Percentiles rank a stretch among this genome's conserved stretches.
phyloP scores from a whole-genome alignment of 2,329 filamentous ascomycete species.

The Fusarium sp. region DNA sequence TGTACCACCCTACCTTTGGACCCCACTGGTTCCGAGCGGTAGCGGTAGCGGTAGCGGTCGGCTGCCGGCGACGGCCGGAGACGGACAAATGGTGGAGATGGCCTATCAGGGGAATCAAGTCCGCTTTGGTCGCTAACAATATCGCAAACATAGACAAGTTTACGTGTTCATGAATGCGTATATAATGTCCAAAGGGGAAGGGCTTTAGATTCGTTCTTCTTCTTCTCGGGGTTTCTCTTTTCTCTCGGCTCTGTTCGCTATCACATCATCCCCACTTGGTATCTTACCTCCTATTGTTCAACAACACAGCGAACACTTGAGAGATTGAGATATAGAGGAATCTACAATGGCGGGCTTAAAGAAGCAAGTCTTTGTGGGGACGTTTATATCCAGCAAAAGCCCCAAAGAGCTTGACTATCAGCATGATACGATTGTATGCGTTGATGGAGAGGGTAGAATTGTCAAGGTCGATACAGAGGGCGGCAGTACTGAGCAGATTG shows the following conservation, averaged over 20 bases:
- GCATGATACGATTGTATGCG: constrained; percentile 60
- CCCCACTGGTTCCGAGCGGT: neutral
- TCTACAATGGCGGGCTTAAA: constrained; percentile 32
- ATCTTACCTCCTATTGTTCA: neutral
- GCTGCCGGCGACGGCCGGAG: constrained; percentile 42
- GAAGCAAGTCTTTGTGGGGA: constrained; percentile 62
- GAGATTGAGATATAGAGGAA: neutral
- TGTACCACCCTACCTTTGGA: neutral
- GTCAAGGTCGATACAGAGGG: constrained; percentile 55
- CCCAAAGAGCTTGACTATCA: constrained; percentile 61
- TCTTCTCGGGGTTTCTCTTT: neutral
- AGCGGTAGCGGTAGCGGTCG: constrained; percentile 15
- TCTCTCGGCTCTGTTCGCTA: neutral
- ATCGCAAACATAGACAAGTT: constrained; percentile 13
- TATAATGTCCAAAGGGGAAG: constrained; percentile 9
- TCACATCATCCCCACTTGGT: constrained; percentile 7
- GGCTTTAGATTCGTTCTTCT: neutral
- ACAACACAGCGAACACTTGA: neutral
- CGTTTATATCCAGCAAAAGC: constrained; percentile 63
- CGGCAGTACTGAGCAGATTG: constrained; percentile 43
- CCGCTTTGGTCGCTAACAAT: constrained; percentile 14
- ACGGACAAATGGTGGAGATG: constrained; percentile 28
- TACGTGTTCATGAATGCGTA: constrained; percentile 7
- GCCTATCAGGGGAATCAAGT: constrained; percentile 35
- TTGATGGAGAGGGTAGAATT: constrained; percentile 61